Conservation (phyloP, 352 stramenopile genomes). For the Achlya hypogyna region DNA sequence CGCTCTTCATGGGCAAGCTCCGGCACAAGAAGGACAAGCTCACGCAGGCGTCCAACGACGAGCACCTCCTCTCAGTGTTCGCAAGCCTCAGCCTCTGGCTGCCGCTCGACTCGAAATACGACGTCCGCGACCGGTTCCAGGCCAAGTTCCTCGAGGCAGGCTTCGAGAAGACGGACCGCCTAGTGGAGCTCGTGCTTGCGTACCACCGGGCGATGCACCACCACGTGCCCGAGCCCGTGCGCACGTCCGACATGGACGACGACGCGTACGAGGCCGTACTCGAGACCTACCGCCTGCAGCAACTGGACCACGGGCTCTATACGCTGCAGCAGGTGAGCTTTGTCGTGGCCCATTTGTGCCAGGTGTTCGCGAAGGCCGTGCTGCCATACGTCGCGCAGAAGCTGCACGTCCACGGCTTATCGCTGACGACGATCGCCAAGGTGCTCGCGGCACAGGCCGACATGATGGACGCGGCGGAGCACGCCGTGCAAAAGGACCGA, state of each 20-base stretch:
- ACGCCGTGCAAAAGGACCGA: slow-evolving; percentile 1
- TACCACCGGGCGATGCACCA: slow-evolving; percentile 46
- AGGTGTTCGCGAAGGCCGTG: slow-evolving; percentile 20
- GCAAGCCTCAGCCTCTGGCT: slow-evolving; percentile 54
- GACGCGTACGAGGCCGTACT: slow-evolving; percentile 25
- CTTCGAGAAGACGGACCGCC: slow-evolving; percentile 72
- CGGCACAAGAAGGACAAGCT: slow-evolving; percentile 23
- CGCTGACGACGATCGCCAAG: slow-evolving; percentile 31
- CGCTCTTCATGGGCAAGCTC: slow-evolving; percentile 64
- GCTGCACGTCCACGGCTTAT: slow-evolving; percentile 53
- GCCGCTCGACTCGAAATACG: slow-evolving; percentile 32
- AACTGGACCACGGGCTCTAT: slow-evolving; percentile 69
- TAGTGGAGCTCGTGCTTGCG: slow-evolving; percentile 68
- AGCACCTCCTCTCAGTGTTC: slow-evolving; percentile 58
- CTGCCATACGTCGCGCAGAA: slow-evolving; percentile 36
- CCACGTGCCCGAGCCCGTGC: background rate
- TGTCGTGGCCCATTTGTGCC: slow-evolving; percentile 49
- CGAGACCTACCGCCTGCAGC: slow-evolving; percentile 39
- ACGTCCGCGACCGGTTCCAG: slow-evolving; percentile 56
- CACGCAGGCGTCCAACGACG: slow-evolving; percentile 33
- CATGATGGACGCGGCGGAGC: slow-evolving; percentile 25
- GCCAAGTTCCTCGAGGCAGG: slow-evolving; percentile 77
- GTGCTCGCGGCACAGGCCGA: slow-evolving; percentile 52
- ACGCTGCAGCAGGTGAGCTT: slow-evolving; percentile 62
- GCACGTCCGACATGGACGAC: slow-evolving; percentile 19